Evolutionary conservation across 2,329 filamentous ascomycete genomes (phyloP).

Genomic region (Fusarium tjaetaba): DNA sequence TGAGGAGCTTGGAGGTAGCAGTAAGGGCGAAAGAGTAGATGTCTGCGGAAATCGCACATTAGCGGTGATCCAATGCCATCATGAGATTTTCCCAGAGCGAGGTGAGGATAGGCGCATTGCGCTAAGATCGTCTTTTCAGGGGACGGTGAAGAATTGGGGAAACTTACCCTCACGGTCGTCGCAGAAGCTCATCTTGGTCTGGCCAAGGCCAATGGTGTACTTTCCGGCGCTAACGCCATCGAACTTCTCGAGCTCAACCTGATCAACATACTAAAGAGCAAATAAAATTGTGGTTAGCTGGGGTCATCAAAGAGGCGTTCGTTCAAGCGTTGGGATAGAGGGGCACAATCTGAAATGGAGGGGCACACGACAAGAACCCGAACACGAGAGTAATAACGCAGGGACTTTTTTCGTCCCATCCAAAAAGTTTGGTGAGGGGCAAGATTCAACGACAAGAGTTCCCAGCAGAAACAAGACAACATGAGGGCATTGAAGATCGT

Average conservation of each 20-base stretch:
- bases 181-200: conserved; percentile 93
- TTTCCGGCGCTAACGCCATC: conserved; percentile 85
- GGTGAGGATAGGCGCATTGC: conserved; percentile 14
- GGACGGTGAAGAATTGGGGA: conserved; percentile 23
- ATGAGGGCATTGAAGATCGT: conserved; percentile 12
- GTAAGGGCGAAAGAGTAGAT: conserved; percentile 90
- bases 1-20: conserved; percentile 78
- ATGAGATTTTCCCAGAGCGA: background rate
- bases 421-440: conserved; percentile 38
- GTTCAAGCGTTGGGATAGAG: conserved; percentile 33
- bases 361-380: conserved; percentile 41
- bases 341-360: conserved; percentile 38
- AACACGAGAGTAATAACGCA: conserved; percentile 31
- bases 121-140: conserved; percentile 11
- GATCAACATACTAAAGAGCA: conserved; percentile 77
- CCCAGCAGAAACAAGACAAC: conserved; percentile 7
- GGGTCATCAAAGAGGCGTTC: conserved; percentile 25
- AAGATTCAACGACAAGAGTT: conserved; percentile 26
- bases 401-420: conserved; percentile 31
- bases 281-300: conserved; percentile 42
- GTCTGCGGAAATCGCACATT: conserved; percentile 60
- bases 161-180: conserved; percentile 82
- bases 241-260: conserved; percentile 84
- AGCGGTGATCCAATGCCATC: conserved; percentile 21
- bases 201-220: conserved; percentile 90